These are phyloP conservation scores for Pezicula carpinea DNA, from an alignment of 2,329 filamentous ascomycete species.

Conservation along the genomic window DNA sequence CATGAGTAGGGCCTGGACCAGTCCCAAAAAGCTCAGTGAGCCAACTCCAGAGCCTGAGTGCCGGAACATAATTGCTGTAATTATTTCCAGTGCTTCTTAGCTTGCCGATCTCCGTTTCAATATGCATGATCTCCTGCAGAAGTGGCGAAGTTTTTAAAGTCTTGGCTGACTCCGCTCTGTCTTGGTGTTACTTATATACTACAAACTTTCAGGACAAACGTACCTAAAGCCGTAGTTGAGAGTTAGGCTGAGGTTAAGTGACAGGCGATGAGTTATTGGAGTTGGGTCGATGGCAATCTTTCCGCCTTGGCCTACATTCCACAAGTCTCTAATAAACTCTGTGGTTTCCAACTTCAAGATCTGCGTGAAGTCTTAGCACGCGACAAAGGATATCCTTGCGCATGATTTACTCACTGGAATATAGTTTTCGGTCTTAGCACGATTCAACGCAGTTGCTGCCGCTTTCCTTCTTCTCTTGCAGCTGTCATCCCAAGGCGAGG, in stretches of 20 bases:
- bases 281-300: too few relatives aligned
- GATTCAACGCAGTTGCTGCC: conserved; percentile 58
- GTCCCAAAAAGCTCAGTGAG: conserved; percentile 42
- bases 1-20: conserved; percentile 45
- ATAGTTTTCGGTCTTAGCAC: conserved; percentile 56
- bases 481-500: conserved; percentile 58
- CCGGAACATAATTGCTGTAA: conserved; percentile 54
- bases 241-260: too few relatives aligned
- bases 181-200: conserved; percentile 60
- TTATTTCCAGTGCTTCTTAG: conserved; percentile 56
- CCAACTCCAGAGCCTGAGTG: conserved; percentile 45
- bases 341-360: too few relatives aligned
- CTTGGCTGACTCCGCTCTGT: conserved; percentile 38
- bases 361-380: conserved; percentile 45
- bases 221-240: too few relatives aligned
- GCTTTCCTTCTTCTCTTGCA: conserved; percentile 59
- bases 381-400: conserved; percentile 58
- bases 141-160: conserved; percentile 50
- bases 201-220: conserved; percentile 33
- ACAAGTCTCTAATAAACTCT: too few relatives aligned
- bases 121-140: conserved; percentile 54
- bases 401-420: conserved; percentile 55
- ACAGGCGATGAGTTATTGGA: too few relatives aligned
- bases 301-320: too few relatives aligned
- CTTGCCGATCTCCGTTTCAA: conserved; percentile 53